These are phyloP conservation scores for Syzygium oleosum DNA, from an alignment of 345 rosid species.

Conservation along the genomic window DNA sequence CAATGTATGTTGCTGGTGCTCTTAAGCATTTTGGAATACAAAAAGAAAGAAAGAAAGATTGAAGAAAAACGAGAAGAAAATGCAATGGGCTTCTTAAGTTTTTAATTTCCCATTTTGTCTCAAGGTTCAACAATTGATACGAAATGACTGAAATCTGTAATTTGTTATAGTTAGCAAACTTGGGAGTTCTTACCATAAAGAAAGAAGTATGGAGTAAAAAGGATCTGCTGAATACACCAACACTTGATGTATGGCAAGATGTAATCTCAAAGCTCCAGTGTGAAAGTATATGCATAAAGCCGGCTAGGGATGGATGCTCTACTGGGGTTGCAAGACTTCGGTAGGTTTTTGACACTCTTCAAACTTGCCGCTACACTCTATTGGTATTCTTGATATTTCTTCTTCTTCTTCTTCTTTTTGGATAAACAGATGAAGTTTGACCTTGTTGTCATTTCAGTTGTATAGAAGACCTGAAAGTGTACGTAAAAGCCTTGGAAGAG, in stretches of 20 bases:
- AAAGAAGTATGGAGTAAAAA: conserved; percentile 62
- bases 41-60: not conserved
- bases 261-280: conserved; percentile 61
- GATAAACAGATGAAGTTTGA: not conserved
- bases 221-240: conserved; percentile 42
- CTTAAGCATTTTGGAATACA: not conserved
- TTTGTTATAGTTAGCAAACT: conserved; percentile 43
- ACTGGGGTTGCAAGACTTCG: conserved; percentile 96
- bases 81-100: not conserved
- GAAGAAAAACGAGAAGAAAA: not conserved
- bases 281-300: conserved; percentile 79
- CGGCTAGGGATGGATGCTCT: conserved; percentile 96
- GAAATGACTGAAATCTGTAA: conserved; percentile 7
- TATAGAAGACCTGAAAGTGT: conserved; percentile 56
- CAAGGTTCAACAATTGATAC: not conserved
- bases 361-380: not conserved
- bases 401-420: not conserved
- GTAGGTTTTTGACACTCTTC: conserved; percentile 20
- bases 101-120: conserved; percentile 1
- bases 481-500: conserved; percentile 65
- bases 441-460: conserved; percentile 36
- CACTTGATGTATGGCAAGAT: conserved; percentile 46
- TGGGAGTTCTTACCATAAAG: conserved; percentile 79
- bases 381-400: not conserved
- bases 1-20: conserved; percentile 37